phyloP scores from a whole-genome alignment of 2,329 filamentous ascomycete genomes.

The Endoconidiophora polonica region DNA sequence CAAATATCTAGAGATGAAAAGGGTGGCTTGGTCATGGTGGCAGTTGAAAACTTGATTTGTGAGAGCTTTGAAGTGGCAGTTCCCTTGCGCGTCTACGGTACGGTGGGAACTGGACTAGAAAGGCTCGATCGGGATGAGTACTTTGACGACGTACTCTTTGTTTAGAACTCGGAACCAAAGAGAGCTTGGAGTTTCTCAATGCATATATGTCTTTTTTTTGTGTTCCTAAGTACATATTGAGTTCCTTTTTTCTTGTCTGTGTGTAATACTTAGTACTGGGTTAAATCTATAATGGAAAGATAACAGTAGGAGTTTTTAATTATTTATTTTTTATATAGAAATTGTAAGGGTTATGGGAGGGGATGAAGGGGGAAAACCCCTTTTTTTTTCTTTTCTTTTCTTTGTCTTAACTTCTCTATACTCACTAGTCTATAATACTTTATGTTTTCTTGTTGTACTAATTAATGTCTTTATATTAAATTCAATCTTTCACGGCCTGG shows the following conservation, averaged over 20 bases:
- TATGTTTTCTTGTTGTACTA: background rate
- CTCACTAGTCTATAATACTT: too few species aligned
- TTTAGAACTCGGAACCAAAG: constrained; percentile 17
- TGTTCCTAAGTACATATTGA: background rate
- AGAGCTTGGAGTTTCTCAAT: too few species aligned
- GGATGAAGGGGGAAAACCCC: too few species aligned
- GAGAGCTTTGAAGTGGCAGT: constrained; percentile 86
- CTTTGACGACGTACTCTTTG: constrained; percentile 28
- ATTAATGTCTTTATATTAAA: too few species aligned
- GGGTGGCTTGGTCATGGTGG: constrained; percentile 55
- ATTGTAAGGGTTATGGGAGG: too few species aligned
- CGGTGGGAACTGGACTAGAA: constrained; percentile 39
- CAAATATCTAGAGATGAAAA: constrained; percentile 64
- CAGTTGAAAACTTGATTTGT: constrained; percentile 60
- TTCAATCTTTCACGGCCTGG: too few species aligned
- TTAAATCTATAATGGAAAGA: too few species aligned
- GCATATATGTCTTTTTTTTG: constrained; percentile 5
- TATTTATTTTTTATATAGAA: too few species aligned
- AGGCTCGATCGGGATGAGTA: constrained; percentile 38
- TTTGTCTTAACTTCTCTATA: too few species aligned
- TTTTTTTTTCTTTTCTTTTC: too few species aligned
- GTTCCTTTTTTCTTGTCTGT: background rate
- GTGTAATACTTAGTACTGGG: background rate
- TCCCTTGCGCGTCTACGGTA: constrained; percentile 64
- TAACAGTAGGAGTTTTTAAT: too few species aligned